A percentile compares a stretch with the other conserved stretches of the same genome.
Conservation (phyloP, 164 flowering plant genomes). For the Cinnamomum micranthum region DNA sequence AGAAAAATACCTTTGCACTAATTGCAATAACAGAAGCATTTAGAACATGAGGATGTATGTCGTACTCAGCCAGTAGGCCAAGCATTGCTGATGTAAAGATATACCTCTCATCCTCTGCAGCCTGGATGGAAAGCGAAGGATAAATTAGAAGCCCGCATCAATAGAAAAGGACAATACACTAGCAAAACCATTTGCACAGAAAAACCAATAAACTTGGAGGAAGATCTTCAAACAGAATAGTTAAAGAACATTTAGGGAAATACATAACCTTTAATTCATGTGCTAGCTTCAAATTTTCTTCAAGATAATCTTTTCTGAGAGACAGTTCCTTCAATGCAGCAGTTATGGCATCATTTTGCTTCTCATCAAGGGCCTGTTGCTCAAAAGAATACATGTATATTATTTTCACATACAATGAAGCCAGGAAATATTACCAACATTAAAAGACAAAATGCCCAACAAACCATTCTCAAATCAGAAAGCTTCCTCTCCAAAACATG, state of each 20-base stretch:
- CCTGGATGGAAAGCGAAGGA: constrained; percentile 34
- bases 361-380: constrained; percentile 71
- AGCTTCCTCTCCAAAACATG: constrained; percentile 66
- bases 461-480: constrained; percentile 79
- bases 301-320: constrained; percentile 68
- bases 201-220: background rate
- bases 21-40: constrained; percentile 64
- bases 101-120: constrained; percentile 73
- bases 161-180: background rate
- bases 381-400: constrained; percentile 9
- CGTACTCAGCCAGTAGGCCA: constrained; percentile 69
- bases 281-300: constrained; percentile 63
- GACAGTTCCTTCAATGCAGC: constrained; percentile 64
- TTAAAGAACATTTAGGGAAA: background rate
- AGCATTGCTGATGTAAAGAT: constrained; percentile 72
- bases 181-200: background rate
- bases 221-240: constrained; percentile 5
- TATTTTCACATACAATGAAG: background rate
- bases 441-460: constrained; percentile 15
- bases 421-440: background rate
- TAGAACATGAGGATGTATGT: constrained; percentile 55
- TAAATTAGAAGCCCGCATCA: constrained; percentile 3
- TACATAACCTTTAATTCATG: constrained; percentile 66
- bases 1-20: constrained; percentile 44
- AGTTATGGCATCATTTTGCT: constrained; percentile 60